Conservation (phyloP, 192 early-diverging fungal species). For the Linnemannia exigua region DNA sequence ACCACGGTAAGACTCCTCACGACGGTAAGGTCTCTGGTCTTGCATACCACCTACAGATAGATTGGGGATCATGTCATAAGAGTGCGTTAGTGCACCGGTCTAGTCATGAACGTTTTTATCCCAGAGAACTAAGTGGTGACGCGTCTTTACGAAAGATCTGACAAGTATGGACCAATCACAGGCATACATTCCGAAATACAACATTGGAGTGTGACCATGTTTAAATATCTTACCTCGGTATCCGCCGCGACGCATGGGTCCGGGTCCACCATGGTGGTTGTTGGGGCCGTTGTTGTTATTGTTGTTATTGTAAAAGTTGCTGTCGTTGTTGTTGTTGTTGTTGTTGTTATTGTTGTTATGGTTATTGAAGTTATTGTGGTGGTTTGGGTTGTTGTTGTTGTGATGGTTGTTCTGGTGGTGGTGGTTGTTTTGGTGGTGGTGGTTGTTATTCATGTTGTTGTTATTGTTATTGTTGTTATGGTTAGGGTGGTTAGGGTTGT, state of each 20-base stretch:
- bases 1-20: conserved; percentile 42
- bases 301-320: conserved; percentile 9
- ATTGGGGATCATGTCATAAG: background rate
- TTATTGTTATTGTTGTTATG: background rate
- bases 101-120: background rate
- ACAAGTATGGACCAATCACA: background rate
- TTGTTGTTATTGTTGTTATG: conserved; percentile 2
- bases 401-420: background rate
- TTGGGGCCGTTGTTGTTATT: background rate
- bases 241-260: conserved; percentile 43
- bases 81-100: background rate
- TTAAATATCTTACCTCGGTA: conserved; percentile 39
- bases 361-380: background rate
- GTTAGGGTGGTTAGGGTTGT: background rate
- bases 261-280: conserved; percentile 28
- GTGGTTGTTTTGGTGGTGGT: background rate
- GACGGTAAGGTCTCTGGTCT: conserved; percentile 54
- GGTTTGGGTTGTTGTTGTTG: background rate
- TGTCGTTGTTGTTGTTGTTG: background rate
- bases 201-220: background rate
- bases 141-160: background rate
- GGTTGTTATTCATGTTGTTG: background rate
- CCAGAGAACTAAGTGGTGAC: background rate
- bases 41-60: conserved; percentile 20
- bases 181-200: background rate